phyloP scores from a whole-genome alignment of 352 stramenopile species.

The Phytophthora sp. region DNA sequence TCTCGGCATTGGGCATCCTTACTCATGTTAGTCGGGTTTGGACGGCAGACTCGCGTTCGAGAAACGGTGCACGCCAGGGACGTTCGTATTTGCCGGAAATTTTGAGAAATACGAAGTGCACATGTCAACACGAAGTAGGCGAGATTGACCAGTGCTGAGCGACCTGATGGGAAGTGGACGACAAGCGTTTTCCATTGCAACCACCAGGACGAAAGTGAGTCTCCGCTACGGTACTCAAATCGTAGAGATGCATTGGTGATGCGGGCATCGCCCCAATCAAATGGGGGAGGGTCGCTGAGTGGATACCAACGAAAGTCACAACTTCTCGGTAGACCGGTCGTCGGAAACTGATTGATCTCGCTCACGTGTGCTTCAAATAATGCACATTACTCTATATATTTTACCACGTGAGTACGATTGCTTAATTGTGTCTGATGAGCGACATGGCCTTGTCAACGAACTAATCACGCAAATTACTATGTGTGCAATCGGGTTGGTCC shows the following conservation, averaged over 20 bases:
- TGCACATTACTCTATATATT: too few relatives aligned
- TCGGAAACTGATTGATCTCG: too few relatives aligned
- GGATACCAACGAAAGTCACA: neutral
- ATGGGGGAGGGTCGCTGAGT: neutral
- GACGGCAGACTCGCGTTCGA: constrained; percentile 21
- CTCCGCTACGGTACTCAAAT: neutral
- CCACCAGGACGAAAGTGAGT: neutral
- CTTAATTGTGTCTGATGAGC: neutral
- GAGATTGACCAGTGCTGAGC: too few relatives aligned
- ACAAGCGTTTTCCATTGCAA: too few relatives aligned
- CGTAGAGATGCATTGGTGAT: constrained; percentile 9
- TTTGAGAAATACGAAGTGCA: neutral
- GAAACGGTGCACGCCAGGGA: constrained; percentile 20
- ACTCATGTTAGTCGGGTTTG: constrained; percentile 27
- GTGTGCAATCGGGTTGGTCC: neutral
- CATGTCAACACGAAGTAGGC: neutral
- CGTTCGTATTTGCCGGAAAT: constrained; percentile 12
- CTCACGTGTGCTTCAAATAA: too few relatives aligned
- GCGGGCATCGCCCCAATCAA: constrained; percentile 33
- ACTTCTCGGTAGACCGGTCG: neutral
- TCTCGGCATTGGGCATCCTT: constrained; percentile 28
- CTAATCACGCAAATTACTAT: neutral
- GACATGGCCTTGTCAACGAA: neutral
- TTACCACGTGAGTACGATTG: too few relatives aligned
- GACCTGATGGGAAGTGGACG: constrained; percentile 3